Percentiles rank a stretch among this genome's conserved stretches.
phyloP scores from a whole-genome alignment of 768 basidiomycete genomes.

The Agaricus subrufescens region DNA sequence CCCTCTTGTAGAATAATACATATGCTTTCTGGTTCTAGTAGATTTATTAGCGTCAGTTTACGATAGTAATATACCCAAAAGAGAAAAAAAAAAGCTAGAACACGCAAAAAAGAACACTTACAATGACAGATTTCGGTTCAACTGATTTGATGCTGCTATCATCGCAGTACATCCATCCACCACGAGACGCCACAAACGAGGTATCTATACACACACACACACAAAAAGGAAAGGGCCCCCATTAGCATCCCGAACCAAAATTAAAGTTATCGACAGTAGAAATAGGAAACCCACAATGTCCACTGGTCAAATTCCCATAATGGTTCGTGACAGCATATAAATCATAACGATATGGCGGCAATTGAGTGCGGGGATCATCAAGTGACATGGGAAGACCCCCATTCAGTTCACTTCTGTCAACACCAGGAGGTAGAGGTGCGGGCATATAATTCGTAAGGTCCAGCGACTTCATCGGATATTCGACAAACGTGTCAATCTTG shows the following conservation, averaged over 20 bases:
- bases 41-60: background rate
- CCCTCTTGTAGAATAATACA: slow-evolving; percentile 77
- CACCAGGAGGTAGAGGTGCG: slow-evolving; percentile 63
- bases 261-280: background rate
- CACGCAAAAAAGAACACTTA: slow-evolving; percentile 32
- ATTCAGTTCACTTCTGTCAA: slow-evolving; percentile 45
- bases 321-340: slow-evolving; percentile 96
- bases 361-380: slow-evolving; percentile 75
- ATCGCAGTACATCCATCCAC: slow-evolving; percentile 91
- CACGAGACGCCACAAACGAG: slow-evolving; percentile 81
- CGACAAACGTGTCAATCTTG: slow-evolving; percentile 93
- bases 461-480: slow-evolving; percentile 69
- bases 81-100: background rate
- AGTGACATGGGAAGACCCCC: slow-evolving; percentile 35
- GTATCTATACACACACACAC: slow-evolving; percentile 56
- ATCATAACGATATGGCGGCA: slow-evolving; percentile 91
- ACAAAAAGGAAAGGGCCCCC: slow-evolving; percentile 5
- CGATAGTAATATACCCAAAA: slow-evolving; percentile 6
- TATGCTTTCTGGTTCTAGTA: slow-evolving; percentile 59
- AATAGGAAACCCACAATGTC: slow-evolving; percentile 71
- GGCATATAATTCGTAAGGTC: slow-evolving; percentile 84
- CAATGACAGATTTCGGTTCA: slow-evolving; percentile 79
- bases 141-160: slow-evolving; percentile 81
- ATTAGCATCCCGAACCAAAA: slow-evolving; percentile 10
- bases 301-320: slow-evolving; percentile 88